phyloP scores from a whole-genome alignment of 257 asterid species.

The Scutellaria baicalensis region DNA sequence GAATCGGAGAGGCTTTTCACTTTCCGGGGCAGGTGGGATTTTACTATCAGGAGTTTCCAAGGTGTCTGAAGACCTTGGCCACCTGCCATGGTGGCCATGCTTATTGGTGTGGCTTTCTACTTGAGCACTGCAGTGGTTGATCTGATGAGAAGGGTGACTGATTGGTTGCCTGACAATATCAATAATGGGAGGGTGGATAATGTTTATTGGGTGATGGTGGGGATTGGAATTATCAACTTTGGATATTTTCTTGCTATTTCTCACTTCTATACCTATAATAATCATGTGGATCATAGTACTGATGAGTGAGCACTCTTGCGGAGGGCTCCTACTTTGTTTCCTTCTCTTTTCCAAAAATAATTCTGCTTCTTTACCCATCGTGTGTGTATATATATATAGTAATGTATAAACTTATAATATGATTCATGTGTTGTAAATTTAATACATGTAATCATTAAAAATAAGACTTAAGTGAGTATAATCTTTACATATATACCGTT shows the following conservation, averaged over 20 bases:
- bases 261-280: conserved; percentile 13
- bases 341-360: too few species aligned
- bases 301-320: too few species aligned
- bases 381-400: too few species aligned
- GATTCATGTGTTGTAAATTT: too few species aligned
- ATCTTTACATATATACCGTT: too few species aligned
- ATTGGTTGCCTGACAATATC: conserved; percentile 29
- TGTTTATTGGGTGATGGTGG: conserved; percentile 33
- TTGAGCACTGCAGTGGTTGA: conserved; percentile 20
- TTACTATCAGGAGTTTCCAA: conserved; percentile 33
- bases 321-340: too few species aligned
- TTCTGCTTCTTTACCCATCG: too few species aligned
- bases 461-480: too few species aligned
- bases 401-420: too few species aligned
- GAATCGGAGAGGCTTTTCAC: conserved; percentile 46
- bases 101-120: conserved; percentile 15
- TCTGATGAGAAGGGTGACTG: conserved; percentile 7
- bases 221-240: conserved; percentile 13
- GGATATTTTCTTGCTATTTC: conserved; percentile 30
- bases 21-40: conserved; percentile 37
- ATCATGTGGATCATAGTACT: background rate
- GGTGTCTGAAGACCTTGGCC: conserved; percentile 22
- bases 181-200: conserved; percentile 26
- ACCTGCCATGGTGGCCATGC: conserved; percentile 30
- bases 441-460: too few species aligned